Base-by-base conservation (phyloP, 257 asterid genomes). In the Paraleonurus japonicus region DNA sequence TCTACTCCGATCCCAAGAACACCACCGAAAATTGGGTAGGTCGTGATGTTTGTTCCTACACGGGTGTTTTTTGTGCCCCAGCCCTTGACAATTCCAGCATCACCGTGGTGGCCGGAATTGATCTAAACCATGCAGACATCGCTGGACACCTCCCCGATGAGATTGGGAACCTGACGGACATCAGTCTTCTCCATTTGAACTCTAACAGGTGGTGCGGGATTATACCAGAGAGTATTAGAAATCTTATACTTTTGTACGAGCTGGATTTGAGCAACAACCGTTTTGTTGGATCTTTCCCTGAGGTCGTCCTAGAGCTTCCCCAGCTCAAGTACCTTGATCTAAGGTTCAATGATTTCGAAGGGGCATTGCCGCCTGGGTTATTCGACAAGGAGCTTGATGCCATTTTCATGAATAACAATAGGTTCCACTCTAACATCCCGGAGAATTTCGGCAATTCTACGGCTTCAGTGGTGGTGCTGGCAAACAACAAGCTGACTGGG, bases 181-280 rank as follows among this genome's bases (percentile, higher is more conserved):
- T 89, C 15, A 82, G 92, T 27, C 90, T 94, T 22, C 77, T 94
- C 72, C 99, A 91, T 58, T 26, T 94, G 22, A 92, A 89, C 55
- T 89, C 97, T 20, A 94, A 94, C 75, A n/a, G 99, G 22, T 87
- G 90, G 13, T 94, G 96, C 65, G 99, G 99, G 4, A 70, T 94
- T 17, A 70, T 94, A 3, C 99, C 99, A 1, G 76, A 80, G 30
- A 79, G 83, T 59, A 23, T 94, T 19, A 35, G 26, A 27, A 84
- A 73, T 7, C 74, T 92, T 4, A 72, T 3, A 43, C 71, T 85
- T 27, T 65, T 94, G 1, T 62, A 76, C 65, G 99, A 94, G 89
- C 48, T 91, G 26, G 99, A 94, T 71, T 47, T 89, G 67, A 94
- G 99, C 87, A 94, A 94, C 81, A 94, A 94, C 17, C 89, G 99